Base-by-base conservation (phyloP, 1,284 basidiomycete species). In the Irpex sp. region DNA sequence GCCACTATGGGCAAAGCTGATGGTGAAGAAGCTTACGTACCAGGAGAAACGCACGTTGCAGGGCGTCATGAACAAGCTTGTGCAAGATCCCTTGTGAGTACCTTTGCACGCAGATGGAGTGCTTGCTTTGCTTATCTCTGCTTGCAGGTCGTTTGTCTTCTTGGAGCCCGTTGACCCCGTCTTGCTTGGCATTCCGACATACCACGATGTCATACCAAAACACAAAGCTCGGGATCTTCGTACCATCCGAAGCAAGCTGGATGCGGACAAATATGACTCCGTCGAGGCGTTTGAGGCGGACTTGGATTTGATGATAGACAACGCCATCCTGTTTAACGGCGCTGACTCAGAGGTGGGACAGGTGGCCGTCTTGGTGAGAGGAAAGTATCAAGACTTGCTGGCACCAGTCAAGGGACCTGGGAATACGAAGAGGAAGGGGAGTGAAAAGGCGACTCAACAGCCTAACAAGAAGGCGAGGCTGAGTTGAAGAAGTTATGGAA, bases 161-260 rank as follows among this genome's bases (percentile, higher is more conserved):
- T 86, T 86, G 59, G 90, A 92, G 65, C 89, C 94, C n/a, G 94
- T 96, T 13, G 90, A 93, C 72, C 90, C 92, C 1, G 81, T 93
- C 47, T 77, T 81, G 1, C 77, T 94, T 31, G 84, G 84, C 13
- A 93, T 97, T 57, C 94, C 94, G 3, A 88, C 86, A 13, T 97
- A 96, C 72, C 89, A 88, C 72, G 86, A 93, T 51, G 77, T 95
- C 62, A 92, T 97, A 68, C 87, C 89, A 5, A 83, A 81, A 64
- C 92, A 93, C 69, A 89, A 97, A 67, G 94, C 95, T 1, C 86
- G 97, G 46, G 97, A 98, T 77, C 78, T 99, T 61, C 79, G 82
- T 60, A 87, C 91, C 47, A 97, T 99, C 72, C 87, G 89, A 66
- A 78, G 81, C 66, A 95, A 93, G 71, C 79, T 98, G 62, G 92